Evolutionary conservation across 1,284 basidiomycete species (phyloP).

Genomic region (Singerocomus inundabilis): DNA sequence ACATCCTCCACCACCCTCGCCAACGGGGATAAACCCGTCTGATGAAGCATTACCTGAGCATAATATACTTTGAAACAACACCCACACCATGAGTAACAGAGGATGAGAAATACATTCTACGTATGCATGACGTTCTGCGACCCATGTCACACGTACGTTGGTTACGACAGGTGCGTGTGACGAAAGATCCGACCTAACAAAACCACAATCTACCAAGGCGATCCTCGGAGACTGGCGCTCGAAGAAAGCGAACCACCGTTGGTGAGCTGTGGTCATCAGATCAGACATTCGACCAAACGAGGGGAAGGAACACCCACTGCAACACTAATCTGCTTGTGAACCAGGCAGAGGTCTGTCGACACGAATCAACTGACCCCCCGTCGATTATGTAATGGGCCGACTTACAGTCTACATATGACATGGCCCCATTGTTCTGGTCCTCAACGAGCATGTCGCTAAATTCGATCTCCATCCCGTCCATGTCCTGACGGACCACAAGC

Average conservation of each 20-base stretch:
- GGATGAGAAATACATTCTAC: conserved; percentile 7
- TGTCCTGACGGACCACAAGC: conserved; percentile 85
- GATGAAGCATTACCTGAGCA: background rate
- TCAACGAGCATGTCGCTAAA: conserved; percentile 97
- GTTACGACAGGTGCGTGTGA: conserved; percentile 11
- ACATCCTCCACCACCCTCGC: background rate
- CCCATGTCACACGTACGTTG: conserved; percentile 3
- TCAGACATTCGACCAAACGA: conserved; percentile 2
- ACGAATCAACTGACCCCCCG: conserved; percentile 37
- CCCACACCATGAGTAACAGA: background rate
- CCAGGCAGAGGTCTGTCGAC: conserved; percentile 47
- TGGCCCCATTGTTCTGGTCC: conserved; percentile 93
- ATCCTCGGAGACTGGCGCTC: conserved; percentile 39
- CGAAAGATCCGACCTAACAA: background rate
- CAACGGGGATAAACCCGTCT: background rate
- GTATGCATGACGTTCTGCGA: conserved; percentile 9
- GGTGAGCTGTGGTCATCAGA: conserved; percentile 36
- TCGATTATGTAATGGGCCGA: conserved; percentile 18
- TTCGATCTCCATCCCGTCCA: conserved; percentile 93
- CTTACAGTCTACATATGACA: conserved; percentile 87
- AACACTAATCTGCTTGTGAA: conserved; percentile 58
- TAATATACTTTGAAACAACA: background rate
- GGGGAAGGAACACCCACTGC: conserved; percentile 45
- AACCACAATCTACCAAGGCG: conserved; percentile 44
- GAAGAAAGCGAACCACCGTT: conserved; percentile 44